Evolutionary conservation across 129 eudicot species (phyloP).

Genomic region (Tagetes erecta): DNA sequence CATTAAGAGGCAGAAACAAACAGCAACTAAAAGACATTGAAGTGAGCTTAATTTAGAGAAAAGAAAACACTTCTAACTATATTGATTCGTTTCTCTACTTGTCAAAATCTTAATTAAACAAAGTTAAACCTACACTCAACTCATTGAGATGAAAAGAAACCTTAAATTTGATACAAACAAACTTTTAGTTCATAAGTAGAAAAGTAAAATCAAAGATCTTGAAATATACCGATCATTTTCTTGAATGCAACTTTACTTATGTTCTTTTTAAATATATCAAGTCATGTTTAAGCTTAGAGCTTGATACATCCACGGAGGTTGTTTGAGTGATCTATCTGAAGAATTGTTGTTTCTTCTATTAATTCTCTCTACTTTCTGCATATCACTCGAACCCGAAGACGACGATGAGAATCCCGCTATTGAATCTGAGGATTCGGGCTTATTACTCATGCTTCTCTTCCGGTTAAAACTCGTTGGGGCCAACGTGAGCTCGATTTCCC

Average conservation of each 20-base stretch:
- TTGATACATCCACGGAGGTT: constrained; percentile 86
- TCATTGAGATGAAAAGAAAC: not conserved
- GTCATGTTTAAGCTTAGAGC: constrained; percentile 77
- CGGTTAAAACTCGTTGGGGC: constrained; percentile 61
- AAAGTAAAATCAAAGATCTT: constrained; percentile 29
- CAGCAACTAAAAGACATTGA: no score
- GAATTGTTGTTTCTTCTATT: constrained; percentile 36
- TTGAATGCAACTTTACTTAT: constrained; percentile 19
- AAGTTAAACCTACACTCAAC: no score
- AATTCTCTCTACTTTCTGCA: constrained; percentile 35
- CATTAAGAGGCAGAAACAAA: no score
- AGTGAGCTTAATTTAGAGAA: no score
- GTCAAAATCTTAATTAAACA: no score
- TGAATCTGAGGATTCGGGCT: constrained; percentile 48
- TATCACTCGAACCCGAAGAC: constrained; percentile 57
- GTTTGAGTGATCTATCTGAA: constrained; percentile 51
- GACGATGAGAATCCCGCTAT: constrained; percentile 69
- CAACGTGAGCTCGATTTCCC: constrained; percentile 80
- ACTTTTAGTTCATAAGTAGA: constrained; percentile 32
- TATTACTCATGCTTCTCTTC: constrained; percentile 40
- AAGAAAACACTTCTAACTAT: no score
- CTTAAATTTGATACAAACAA: constrained; percentile 39
- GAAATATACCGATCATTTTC: constrained; percentile 32
- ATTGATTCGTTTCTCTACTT: no score
- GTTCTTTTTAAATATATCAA: constrained; percentile 26